Evolutionary conservation across 2,329 filamentous ascomycete species (phyloP), one percentile per base, ranked within the genome.

Genomic region (Nigrograna mackinnonii): DNA sequence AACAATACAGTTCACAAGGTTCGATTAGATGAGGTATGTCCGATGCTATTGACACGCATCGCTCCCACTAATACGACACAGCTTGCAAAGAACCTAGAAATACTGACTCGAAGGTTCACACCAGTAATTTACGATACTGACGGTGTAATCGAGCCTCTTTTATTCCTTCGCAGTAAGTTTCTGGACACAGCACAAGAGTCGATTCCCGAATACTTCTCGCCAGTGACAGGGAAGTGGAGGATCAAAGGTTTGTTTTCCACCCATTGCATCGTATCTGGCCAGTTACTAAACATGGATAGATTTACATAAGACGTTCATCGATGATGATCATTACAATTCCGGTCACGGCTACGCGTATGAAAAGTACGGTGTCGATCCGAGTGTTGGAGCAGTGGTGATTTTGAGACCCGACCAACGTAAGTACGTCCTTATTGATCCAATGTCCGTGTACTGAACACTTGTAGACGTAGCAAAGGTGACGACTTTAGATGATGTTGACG

Each of bases 381-480:
- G 28, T 2, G 37, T 49, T 0, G 64, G 63, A 6, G 65, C 62
- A 0, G 47, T 83, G 4, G 70, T 80, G 0, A 67, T 85, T 45
- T 74, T 84, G 6, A 71, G 83, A 12, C 83, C 82, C 1, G 82
- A 85, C 67, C 80, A 84, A 66, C 80, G 79, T 80, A 63, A 67
- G 76, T 65, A 9, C 17, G n/a, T 28, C 24, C 9, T 28, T 9
- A 35, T 14, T 17, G 17, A 7, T 31, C 17, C 34, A 22, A 9
- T 28, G n/a, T 28, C 24, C 24, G 9, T 11, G 3, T 16, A 45
- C 47, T 45, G 41, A 56, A n/a, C 5, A 17, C 0, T 4, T 30
- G 13, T 20, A 64, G 59, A 64, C 51, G 49, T 64, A n/a, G 54
- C 60, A 2, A 62, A 59, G 41, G 46, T 63, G 7, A 58, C 52